Percentiles rank a stretch among this genome's conserved stretches.
These are phyloP conservation scores for Mimosa bimucronata DNA, from an alignment of 306 rosid species.

Conservation along the genomic window DNA sequence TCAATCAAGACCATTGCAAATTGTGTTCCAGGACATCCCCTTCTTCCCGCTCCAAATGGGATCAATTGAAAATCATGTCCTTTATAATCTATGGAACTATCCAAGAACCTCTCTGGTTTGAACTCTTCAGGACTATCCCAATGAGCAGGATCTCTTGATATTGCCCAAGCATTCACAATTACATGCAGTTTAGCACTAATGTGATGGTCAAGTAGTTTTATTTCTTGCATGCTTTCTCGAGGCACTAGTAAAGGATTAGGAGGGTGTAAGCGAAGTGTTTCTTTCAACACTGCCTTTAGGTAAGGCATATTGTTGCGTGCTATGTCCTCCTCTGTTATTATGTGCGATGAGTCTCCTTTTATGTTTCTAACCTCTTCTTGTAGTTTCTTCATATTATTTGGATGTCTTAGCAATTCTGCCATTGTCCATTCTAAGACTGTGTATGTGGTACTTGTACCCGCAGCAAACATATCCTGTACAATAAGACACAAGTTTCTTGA, in stretches of 20 bases:
- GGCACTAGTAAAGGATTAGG: background rate
- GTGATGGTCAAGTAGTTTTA: background rate
- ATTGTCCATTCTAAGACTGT: conserved; percentile 54
- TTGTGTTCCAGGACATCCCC: background rate
- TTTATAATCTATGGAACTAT: background rate
- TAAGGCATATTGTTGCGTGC: conserved; percentile 36
- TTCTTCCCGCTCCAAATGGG: conserved; percentile 13
- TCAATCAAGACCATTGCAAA: background rate
- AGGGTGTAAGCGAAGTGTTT: background rate
- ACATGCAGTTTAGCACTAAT: background rate
- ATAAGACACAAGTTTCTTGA: background rate
- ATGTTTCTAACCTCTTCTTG: conserved; percentile 39
- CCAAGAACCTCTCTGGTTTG: background rate
- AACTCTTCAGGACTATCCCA: conserved; percentile 26
- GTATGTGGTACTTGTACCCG: conserved; percentile 46
- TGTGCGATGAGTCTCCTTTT: conserved; percentile 7
- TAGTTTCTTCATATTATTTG: conserved; percentile 46
- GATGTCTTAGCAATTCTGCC: conserved; percentile 50
- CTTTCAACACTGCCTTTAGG: conserved; percentile 47
- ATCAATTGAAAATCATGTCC: background rate
- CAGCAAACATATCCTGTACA: conserved; percentile 44
- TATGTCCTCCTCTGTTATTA: conserved; percentile 44
- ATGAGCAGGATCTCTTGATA: background rate
- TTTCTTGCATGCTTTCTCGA: conserved; percentile 8
- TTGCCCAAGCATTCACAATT: background rate